phyloP scores from a whole-genome alignment of 257 asterid species.

The Solanum chiquidenum region DNA sequence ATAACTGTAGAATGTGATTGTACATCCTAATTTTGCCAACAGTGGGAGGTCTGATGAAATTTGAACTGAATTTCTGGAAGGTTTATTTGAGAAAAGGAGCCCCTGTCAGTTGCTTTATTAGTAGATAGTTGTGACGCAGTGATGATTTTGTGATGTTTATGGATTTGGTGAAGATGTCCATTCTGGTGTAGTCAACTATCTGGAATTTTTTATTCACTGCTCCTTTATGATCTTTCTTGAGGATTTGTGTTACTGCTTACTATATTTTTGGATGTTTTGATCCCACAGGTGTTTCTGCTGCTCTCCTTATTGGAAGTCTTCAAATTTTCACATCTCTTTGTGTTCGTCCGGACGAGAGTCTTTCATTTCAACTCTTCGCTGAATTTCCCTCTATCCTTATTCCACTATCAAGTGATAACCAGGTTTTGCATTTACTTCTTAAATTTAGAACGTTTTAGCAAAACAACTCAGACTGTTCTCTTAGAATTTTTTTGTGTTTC shows the following conservation, averaged over 20 bases:
- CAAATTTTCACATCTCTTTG: conserved; percentile 42
- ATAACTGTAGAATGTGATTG: not conserved
- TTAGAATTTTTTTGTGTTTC: not conserved
- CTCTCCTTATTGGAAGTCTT: conserved; percentile 65
- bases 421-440: conserved; percentile 35
- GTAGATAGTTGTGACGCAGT: not conserved
- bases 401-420: conserved; percentile 60
- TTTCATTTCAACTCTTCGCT: conserved; percentile 32
- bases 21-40: not conserved
- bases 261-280: not conserved
- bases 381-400: conserved; percentile 70
- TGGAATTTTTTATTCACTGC: not conserved
- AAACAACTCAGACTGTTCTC: not conserved
- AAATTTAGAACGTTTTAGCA: not conserved
- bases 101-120: not conserved
- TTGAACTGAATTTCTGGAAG: not conserved
- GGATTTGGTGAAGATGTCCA: not conserved
- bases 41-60: not conserved
- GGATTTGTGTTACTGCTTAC: not conserved
- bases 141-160: not conserved
- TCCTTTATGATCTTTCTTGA: not conserved
- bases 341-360: conserved; percentile 41
- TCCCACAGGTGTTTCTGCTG: conserved; percentile 45
- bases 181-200: not conserved
- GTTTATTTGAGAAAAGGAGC: not conserved